phyloP scores from a whole-genome alignment of 805 yeast genomes.

The Pichia manshurica region DNA sequence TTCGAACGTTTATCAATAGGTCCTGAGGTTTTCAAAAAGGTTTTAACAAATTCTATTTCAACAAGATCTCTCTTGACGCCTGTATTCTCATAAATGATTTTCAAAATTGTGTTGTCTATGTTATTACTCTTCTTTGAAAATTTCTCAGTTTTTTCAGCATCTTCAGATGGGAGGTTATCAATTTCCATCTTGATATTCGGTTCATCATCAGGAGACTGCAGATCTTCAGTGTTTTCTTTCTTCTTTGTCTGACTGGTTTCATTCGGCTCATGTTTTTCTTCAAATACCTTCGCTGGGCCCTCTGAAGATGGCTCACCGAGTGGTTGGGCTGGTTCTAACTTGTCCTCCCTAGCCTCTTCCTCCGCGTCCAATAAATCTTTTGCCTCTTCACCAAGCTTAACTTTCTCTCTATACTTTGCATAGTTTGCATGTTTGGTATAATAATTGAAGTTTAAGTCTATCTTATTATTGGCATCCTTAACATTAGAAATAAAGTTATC shows the following conservation, averaged over 20 bases:
- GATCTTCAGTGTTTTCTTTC: too few species aligned
- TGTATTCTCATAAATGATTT: neutral
- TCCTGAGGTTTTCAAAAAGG: conserved; percentile 31
- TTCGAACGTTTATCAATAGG: conserved; percentile 17
- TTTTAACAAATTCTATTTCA: neutral
- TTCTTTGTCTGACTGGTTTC: too few species aligned
- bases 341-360: neutral
- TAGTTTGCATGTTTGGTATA: conserved; percentile 41
- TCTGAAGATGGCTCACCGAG: neutral
- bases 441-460: conserved; percentile 32
- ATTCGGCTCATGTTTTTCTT: too few species aligned
- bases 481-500: conserved; percentile 27
- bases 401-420: conserved; percentile 33
- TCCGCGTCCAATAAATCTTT: conserved; percentile 33
- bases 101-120: neutral
- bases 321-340: neutral
- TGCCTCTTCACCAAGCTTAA: conserved; percentile 34
- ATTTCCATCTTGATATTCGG: too few species aligned
- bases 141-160: too few species aligned
- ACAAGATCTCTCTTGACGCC: neutral
- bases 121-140: too few species aligned
- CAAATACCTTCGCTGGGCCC: too few species aligned
- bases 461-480: conserved; percentile 24
- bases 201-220: too few species aligned
- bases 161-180: too few species aligned